A percentile compares a stretch with the other conserved stretches of the same genome.
phyloP scores from a whole-genome alignment of 2,329 filamentous ascomycete genomes.

The Aspergillus persii region DNA sequence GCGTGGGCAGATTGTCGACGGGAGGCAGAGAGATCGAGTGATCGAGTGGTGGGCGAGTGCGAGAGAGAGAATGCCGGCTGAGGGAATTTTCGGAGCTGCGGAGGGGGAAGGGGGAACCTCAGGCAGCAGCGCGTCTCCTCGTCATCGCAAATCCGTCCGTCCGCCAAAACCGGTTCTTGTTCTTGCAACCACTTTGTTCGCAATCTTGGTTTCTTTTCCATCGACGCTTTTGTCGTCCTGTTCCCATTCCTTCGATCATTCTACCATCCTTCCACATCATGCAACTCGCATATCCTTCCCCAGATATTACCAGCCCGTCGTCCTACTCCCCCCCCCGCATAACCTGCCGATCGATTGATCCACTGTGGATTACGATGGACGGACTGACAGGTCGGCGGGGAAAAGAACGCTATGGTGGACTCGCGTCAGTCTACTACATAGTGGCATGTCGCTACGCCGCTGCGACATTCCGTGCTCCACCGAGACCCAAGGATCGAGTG shows the following conservation, averaged over 20 bases:
- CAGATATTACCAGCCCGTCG: slow-evolving; percentile 8
- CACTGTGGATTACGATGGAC: slow-evolving; percentile 10
- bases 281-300: slow-evolving; percentile 6
- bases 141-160: not conserved
- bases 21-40: no score
- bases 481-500: slow-evolving; percentile 2
- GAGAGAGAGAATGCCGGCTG: not conserved
- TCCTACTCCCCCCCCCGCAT: slow-evolving; percentile 5
- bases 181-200: not conserved
- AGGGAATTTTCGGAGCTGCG: not conserved
- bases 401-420: slow-evolving; percentile 1
- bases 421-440: not conserved
- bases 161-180: no score
- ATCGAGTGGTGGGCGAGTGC: no score
- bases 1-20: no score
- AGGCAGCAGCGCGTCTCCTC: not conserved
- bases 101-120: not conserved
- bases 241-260: no score
- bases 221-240: no score
- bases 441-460: not conserved
- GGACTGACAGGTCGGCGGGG: not conserved
- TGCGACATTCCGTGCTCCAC: slow-evolving; percentile 11
- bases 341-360: slow-evolving; percentile 14
- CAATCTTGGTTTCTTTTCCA: not conserved
- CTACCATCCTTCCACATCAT: not conserved